Evolutionary conservation across 495 filamentous ascomycete genomes (phyloP), one percentile per base, ranked within the genome.

Genomic region (Penicillium lividum): DNA sequence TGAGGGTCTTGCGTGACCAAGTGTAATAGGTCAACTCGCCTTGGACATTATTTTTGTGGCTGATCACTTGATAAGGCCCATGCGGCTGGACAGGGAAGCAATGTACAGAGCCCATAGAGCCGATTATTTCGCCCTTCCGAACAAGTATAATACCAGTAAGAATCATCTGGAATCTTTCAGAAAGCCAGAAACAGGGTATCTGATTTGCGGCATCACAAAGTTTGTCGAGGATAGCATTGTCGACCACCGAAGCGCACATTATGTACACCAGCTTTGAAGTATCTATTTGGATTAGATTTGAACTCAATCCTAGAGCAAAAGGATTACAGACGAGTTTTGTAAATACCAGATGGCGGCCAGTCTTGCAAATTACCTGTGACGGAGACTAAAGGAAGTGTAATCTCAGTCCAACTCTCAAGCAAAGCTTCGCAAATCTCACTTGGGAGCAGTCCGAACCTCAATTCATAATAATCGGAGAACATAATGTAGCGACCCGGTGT

Each of bases 261-360:
- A 51, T 51, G 10, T 51, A 33, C 48, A 33, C 48, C 29, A 51
- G 29, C 29, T 51, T 51, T n/a, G 48, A 51, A 33, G 29, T 33
- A 36, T 31, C 48, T 51, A 16, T 51, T 51, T 33, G 1, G 28
- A 51, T 51, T 51, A 51, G 48, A n/a, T 33, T n/a, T 27, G 13
- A 33, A 51, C n/a, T 16, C 29, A 15, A 51, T 51, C 4, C 15
- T 13, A 15, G 33, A 31, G 29, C 9, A 34, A 4, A 51, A 33
- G 27, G 18, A 29, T 33, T 31, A 13, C 48, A 51, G 29, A 34
- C 48, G 3, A n/a, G 48, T 51, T n/a, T 31, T 51, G 4, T 13
- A 33, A 36, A 11, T 51, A 33, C 15, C 29, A 33, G 48, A 33
- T 34, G 48, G 31, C 31, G 48, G 48, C 48, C 13, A 51, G 47